Conservation (phyloP, 257 asterid species). For the Buddleja alternifolia region DNA sequence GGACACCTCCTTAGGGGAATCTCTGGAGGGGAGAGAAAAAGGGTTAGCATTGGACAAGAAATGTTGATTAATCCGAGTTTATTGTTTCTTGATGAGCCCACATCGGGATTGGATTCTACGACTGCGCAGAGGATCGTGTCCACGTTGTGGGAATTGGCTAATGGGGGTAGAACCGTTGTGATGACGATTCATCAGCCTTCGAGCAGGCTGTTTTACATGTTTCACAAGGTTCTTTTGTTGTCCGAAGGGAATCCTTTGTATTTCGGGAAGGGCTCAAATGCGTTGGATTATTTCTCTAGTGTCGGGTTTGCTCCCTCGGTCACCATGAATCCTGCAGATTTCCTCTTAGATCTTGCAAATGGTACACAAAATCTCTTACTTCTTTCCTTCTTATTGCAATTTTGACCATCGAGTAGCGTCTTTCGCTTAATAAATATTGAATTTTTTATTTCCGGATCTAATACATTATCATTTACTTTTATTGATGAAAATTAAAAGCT, state of each 20-base stretch:
- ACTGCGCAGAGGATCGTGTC: conserved; percentile 75
- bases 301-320: conserved; percentile 59
- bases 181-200: conserved; percentile 94
- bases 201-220: conserved; percentile 73
- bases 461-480: too few relatives aligned
- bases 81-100: conserved; percentile 80
- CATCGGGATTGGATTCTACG: conserved; percentile 85
- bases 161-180: conserved; percentile 68
- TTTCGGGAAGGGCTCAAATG: conserved; percentile 58
- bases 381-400: too few relatives aligned
- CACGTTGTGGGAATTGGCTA: conserved; percentile 58
- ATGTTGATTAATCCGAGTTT: conserved; percentile 81
- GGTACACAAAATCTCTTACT: conserved; percentile 38
- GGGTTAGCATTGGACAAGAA: conserved; percentile 89
- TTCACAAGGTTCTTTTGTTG: conserved; percentile 69
- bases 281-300: conserved; percentile 56
- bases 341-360: conserved; percentile 80
- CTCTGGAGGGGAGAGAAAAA: conserved; percentile 81
- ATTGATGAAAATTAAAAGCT: too few relatives aligned
- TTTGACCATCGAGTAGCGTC: too few relatives aligned
- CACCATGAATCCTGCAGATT: conserved; percentile 88
- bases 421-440: too few relatives aligned
- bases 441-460: background rate
- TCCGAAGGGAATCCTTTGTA: conserved; percentile 75
- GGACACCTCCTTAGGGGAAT: conserved; percentile 55